Percentiles rank a stretch among this genome's conserved stretches.
Evolutionary conservation across 441 rosid species (phyloP).

Genomic region (Erodium trifolium): DNA sequence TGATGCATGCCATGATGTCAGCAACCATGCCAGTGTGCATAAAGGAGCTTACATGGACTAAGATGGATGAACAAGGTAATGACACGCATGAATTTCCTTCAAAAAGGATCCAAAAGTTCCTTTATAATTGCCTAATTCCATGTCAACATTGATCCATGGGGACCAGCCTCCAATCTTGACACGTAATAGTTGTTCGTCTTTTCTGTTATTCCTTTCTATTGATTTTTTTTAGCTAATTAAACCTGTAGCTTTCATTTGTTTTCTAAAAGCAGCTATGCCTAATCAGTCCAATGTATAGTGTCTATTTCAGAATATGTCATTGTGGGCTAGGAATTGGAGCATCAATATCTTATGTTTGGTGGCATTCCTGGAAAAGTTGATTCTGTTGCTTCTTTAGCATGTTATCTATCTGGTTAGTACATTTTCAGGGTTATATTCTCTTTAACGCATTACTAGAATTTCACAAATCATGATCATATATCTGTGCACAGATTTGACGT

Average conservation of each 20-base stretch:
- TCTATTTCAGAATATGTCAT: conserved; percentile 6
- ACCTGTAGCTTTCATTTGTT: conserved; percentile 3
- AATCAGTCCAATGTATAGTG: conserved; percentile 6
- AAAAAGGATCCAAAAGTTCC: conserved; percentile 8
- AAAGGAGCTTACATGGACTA: conserved; percentile 1
- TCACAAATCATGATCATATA: neutral
- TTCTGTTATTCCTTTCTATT: neutral
- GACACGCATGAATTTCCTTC: neutral
- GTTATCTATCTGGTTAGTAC: conserved; percentile 7
- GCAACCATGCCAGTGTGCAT: neutral
- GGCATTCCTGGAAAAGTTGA: conserved; percentile 9
- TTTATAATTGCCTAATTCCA: conserved; percentile 9
- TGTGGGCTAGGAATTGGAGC: neutral
- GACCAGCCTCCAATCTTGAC: conserved; percentile 7
- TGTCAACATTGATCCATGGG: conserved; percentile 11
- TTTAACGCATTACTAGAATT: neutral
- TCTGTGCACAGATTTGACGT: neutral
- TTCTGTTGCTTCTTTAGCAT: neutral
- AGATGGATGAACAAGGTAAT: conserved; percentile 2
- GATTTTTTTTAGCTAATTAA: conserved; percentile 7
- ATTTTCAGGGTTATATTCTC: neutral
- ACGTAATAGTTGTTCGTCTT: conserved; percentile 6
- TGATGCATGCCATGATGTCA: conserved; percentile 6
- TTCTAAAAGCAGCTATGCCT: conserved; percentile 7
- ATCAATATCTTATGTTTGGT: conserved; percentile 8